Conservation (phyloP, 1,284 basidiomycete species). For the Termitomyces sp. region DNA sequence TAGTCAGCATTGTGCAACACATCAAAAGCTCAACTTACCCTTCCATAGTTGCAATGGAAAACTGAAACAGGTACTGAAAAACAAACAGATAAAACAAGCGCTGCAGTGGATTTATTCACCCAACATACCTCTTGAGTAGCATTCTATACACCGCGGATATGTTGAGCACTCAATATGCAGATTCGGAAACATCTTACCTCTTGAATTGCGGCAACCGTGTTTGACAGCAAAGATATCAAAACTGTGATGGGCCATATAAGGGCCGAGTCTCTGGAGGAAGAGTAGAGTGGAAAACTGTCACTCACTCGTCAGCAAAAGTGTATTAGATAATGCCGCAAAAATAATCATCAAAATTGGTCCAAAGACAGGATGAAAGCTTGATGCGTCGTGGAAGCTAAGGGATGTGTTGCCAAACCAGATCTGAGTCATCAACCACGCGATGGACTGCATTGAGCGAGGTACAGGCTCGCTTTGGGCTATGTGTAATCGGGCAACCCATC, state of each 20-base stretch:
- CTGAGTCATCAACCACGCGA: slow-evolving; percentile 77
- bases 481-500: neutral
- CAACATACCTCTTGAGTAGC: slow-evolving; percentile 69
- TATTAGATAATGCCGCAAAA: slow-evolving; percentile 81
- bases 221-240: slow-evolving; percentile 81
- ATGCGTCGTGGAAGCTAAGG: slow-evolving; percentile 63
- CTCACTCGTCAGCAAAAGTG: slow-evolving; percentile 74
- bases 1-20: neutral
- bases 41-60: slow-evolving; percentile 82
- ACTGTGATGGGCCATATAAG: slow-evolving; percentile 39
- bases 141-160: slow-evolving; percentile 45
- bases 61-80: slow-evolving; percentile 83
- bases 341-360: slow-evolving; percentile 83
- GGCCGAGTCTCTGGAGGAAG: neutral
- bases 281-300: slow-evolving; percentile 7
- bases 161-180: slow-evolving; percentile 4
- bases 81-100: slow-evolving; percentile 4
- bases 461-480: slow-evolving; percentile 11
- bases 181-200: slow-evolving; percentile 42
- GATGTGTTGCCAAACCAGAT: slow-evolving; percentile 84
- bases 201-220: slow-evolving; percentile 79
- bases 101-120: neutral
- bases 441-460: slow-evolving; percentile 45
- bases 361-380: slow-evolving; percentile 78
- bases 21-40: slow-evolving; percentile 46